Percentiles rank a stretch among this genome's conserved stretches.
These are phyloP conservation scores for Xylaria sp. DNA, from an alignment of 2,329 filamentous ascomycete species.

Conservation along the genomic window DNA sequence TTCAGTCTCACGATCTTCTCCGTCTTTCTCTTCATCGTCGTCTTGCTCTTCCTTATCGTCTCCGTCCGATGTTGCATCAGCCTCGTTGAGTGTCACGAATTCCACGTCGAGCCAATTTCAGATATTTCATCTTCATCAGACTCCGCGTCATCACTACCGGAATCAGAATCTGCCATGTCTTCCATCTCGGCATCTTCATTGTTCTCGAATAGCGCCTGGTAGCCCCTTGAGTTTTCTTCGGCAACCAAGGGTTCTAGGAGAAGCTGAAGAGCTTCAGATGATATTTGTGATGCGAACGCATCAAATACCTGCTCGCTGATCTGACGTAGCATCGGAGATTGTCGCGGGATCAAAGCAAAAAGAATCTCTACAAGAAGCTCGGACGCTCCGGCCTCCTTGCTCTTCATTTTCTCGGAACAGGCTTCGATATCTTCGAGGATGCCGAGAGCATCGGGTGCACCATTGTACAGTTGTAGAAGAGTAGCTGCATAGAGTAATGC, in stretches of 20 bases:
- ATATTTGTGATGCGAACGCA: slow-evolving; percentile 78
- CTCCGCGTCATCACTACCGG: slow-evolving; percentile 49
- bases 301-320: slow-evolving; percentile 88
- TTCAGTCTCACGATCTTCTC: slow-evolving; percentile 51
- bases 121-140: slow-evolving; percentile 50
- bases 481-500: slow-evolving; percentile 83
- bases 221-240: slow-evolving; percentile 81
- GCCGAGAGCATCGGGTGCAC: slow-evolving; percentile 82
- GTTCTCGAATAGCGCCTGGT: slow-evolving; percentile 83
- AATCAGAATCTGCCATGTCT: slow-evolving; percentile 50
- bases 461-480: slow-evolving; percentile 87
- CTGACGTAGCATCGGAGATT: slow-evolving; percentile 82
- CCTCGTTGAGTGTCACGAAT: slow-evolving; percentile 47
- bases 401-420: slow-evolving; percentile 71
- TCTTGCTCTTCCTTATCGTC: slow-evolving; percentile 51
- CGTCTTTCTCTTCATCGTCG: slow-evolving; percentile 48
- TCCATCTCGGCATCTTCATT: slow-evolving; percentile 64
- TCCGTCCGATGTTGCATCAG: slow-evolving; percentile 47
- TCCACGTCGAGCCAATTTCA: slow-evolving; percentile 50
- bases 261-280: slow-evolving; percentile 71
- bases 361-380: slow-evolving; percentile 85
- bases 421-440: slow-evolving; percentile 82
- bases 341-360: slow-evolving; percentile 85
- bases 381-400: slow-evolving; percentile 63
- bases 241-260: slow-evolving; percentile 73